Base-by-base conservation (phyloP, 192 early-diverging fungal genomes). In the Mortierella hygrophila region DNA sequence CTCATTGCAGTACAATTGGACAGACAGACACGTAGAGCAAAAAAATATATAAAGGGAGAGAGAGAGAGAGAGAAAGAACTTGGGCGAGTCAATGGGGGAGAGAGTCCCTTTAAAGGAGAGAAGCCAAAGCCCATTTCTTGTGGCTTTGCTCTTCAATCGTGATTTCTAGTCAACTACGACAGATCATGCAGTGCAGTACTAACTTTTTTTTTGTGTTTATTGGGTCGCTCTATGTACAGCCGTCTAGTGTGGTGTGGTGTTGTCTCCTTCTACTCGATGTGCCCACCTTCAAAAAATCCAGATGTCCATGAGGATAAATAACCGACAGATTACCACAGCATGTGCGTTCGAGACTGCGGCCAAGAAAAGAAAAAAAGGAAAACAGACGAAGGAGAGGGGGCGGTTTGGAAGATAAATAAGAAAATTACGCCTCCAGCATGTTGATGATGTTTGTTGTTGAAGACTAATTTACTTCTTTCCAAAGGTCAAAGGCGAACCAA, bases 401-500 rank as follows among this genome's bases (percentile, higher is more conserved):
- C 60, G 29, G 26, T 1, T 10, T 65, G n/a, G 73, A 23, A 72
- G 54, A 49, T 16, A 35, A 74, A 49, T 16, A 35, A 35, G 55
- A 74, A 55, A 54, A 37, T 47, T 29, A 65, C 60, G 60, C 60
- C 60, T 65, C 60, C 60, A 32, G 60, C 16, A 18, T 21, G 49
- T 20, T 26, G 20, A 0, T 32, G 52, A 15, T 52, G 49, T 2
- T 20, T 21, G 49, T 52, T 52, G 60, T 15, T 32, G 11, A 65
- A 65, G 10, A 29, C n/a, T 29, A 32, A 65, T 77, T 77, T 82
- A 82, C 82, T 85, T 85, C 83, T 85, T 85, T 60, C 83, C 83
- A 68, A 80, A 85, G 75, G 83, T 85, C 78, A 85, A 77, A 13
- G 83, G 83, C 32, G 75, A 72, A 60, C 83, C 83, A 69, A 85